Base-by-base conservation (phyloP, 1,284 basidiomycete genomes). In the Cryptococcus sp. region DNA sequence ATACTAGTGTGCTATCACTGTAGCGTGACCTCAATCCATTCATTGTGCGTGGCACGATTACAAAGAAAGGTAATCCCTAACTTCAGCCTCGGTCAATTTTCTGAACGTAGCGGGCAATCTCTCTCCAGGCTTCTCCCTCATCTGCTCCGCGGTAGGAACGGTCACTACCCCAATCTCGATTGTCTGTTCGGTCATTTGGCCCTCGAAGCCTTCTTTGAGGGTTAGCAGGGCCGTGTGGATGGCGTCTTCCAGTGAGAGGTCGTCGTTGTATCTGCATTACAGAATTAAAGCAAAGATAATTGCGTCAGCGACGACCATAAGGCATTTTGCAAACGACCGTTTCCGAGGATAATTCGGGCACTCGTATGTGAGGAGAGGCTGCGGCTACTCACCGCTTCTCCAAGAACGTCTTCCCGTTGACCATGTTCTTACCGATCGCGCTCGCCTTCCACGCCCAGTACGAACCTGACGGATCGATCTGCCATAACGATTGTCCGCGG, bases 381-480 rank as follows among this genome's bases (percentile, higher is more conserved):
- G 15, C 25, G 45, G 46, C 17, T 54, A 79, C 87, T 70, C 69
- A 93, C 91, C 93, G 86, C 81, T 99, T 99, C 81, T 99, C 96
- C 67, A 99, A 80, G 81, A 99, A 99, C 2, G 96, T 98, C 81
- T 99, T 99, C 54, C 94, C 96, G 74, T 99, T 99, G 55, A 93
- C 88, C 92, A 98, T 98, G 81, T 99, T 99, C 83, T 99, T 99
- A 42, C 96, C 96, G 72, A 99, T 99, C 16, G 96, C 96, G 75
- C 91, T 95, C 15, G 96, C 96, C 80, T 99, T 99, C 96, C 96
- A 99, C 52, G 96, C 94, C 94, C 94, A 98, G 81, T 93, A 99
- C 49, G 91, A 93, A 48, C 96, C 96, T 48, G 93, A 96, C 19
- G 96, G 96, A 81, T 99, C 96, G 55, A 99, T 95, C 80, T 99